Evolutionary conservation across 441 rosid genomes (phyloP), one percentile per base, ranked within the genome.

Genomic region (Pelargonium citronellum): DNA sequence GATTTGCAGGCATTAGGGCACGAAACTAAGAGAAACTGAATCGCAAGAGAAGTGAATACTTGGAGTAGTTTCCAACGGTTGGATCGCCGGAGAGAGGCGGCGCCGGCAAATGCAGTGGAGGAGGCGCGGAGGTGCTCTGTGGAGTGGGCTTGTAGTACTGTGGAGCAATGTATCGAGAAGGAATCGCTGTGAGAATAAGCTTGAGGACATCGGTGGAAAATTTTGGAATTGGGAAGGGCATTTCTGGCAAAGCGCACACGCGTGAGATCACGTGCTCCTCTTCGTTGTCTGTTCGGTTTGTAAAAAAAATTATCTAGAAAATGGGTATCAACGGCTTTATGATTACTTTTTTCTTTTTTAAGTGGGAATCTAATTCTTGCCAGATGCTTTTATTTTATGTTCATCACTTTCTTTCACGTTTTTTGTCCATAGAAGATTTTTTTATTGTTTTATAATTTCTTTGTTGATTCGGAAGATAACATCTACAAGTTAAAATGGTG

Each of bases 301-400:
- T 51, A n/a, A 51, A 51, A 13, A 51, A 3, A 15, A 15, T n/a
- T 55, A 55, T 55, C 22, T 55, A 20, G 22, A 15, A 55, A 15
- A 19, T 19, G n/a, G 61, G 61, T 16, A 55, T 55, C 10, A 1
- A 15, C 16, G 3, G 1, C 17, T 15, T 16, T 55, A 55, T 15
- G 0, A 53, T 53, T n/a, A 53, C 30, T 27, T 27, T 34, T 6
- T 55, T 6, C 16, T 15, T 6, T 55, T 34, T 5, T 4, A 34
- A 16, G 61, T 55, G 61, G 24, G 61, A 5, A 55, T 55, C 61
- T 16, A 55, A 55, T 55, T 15, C 61, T 55, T 55, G 58, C 20
- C 7, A 1, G 39, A 0, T 34, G 39, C 6, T 34, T 34, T 34
- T 34, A 0, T 34, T 34, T 34, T 34, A 22, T 22, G 24, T 22